phyloP scores from a whole-genome alignment of 2,329 filamentous ascomycete genomes.

The Colletotrichum noveboracense region DNA sequence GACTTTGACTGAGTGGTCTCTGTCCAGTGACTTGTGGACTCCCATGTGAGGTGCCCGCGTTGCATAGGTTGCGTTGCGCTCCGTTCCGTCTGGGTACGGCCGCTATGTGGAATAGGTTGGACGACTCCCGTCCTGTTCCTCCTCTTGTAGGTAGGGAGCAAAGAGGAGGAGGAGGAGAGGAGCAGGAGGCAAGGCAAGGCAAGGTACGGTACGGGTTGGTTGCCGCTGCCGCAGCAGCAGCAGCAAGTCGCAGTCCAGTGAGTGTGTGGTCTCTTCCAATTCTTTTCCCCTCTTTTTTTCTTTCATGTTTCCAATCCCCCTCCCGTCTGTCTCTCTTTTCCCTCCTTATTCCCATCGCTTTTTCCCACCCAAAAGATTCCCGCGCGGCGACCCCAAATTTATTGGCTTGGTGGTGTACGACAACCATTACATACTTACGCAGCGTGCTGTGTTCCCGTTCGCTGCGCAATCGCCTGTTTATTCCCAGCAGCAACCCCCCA shows the following conservation, averaged over 20 bases:
- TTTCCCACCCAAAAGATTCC: neutral
- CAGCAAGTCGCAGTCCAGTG: neutral
- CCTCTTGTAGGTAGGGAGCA: neutral
- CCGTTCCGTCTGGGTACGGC: neutral
- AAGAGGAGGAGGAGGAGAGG: neutral
- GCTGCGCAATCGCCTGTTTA: slow-evolving; percentile 21
- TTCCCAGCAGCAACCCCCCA: slow-evolving; percentile 16
- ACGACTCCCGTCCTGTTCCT: neutral
- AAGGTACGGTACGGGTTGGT: neutral
- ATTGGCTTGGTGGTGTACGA: neutral
- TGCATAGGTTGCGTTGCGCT: neutral
- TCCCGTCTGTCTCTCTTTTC: neutral
- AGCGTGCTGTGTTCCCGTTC: neutral
- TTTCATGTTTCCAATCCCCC: neutral
- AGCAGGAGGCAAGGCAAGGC: neutral
- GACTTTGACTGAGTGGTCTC: neutral
- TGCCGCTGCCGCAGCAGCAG: neutral
- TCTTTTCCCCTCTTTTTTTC: neutral
- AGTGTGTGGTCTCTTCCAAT: neutral
- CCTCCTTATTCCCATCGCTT: slow-evolving; percentile 14
- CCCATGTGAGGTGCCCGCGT: neutral
- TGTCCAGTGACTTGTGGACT: neutral
- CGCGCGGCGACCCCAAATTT: neutral
- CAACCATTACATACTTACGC: neutral
- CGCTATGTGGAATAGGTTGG: neutral